Evolutionary conservation across 441 rosid genomes (phyloP), one percentile per base, ranked within the genome.

Genomic region (Populus hybrid): DNA sequence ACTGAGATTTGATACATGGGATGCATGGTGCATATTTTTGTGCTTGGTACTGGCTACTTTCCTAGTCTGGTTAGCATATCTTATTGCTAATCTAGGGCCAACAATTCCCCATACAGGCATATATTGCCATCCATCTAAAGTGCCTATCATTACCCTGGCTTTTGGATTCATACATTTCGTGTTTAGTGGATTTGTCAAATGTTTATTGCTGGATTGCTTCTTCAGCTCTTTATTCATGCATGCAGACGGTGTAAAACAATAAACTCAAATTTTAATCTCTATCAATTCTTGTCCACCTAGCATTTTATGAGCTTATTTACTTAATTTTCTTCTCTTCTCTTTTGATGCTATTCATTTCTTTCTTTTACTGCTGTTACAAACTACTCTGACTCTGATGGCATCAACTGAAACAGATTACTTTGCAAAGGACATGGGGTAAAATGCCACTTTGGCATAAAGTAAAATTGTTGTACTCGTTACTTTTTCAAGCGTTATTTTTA

Each of bases 371-470:
- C 64, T 28, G 35, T 11, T 20, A 26, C 6, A 20, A 8, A 46
- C 74, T 54, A 46, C 46, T 28, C 14, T 2, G 14, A 24, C 54
- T 28, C 3, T 79, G 71, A n/a, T 63, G 20, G 67, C 14, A 6
- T 38, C 32, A n/a, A 54, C 32, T 34, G 83, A 81, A 78, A 79
- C 91, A 96, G 99, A 85, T 94, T 73, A 94, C 98, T 1, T 72
- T 91, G 68, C 83, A 87, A 75, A 86, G 98, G 85, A 89, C 98
- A 57, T 96, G 99, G 99, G 88, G 76, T 5, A 96, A 88, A 87
- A 93, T 96, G 98, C 93, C 98, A 67, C 91, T 94, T 78, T 89
- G 98, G 98, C 98, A 96, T 81, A 93, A 94, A 87, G 81, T 85
- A 50, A 96, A 94, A 84, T 78, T 94, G 72, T 14, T 93, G 14